Evolutionary conservation across 192 early-diverging fungal species (phyloP).

Genomic region (Linnemannia schmuckeri): DNA sequence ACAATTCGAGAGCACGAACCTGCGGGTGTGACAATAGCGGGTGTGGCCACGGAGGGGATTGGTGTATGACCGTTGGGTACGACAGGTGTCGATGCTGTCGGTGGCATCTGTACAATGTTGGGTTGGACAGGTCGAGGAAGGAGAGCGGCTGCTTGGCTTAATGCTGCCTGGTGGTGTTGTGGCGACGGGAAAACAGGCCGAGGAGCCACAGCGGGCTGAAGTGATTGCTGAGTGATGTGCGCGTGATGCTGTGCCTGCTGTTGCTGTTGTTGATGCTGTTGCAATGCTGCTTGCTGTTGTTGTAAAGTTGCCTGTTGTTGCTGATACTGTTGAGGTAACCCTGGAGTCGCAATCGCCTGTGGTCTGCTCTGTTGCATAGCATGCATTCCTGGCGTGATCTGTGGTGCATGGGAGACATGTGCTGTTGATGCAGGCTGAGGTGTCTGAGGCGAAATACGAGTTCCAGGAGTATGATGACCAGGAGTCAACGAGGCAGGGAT

Average conservation of each 20-base stretch:
- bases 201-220: neutral
- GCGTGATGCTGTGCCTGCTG: slow-evolving; percentile 14
- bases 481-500: slow-evolving; percentile 5
- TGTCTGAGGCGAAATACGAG: slow-evolving; percentile 20
- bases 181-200: neutral
- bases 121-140: slow-evolving; percentile 14
- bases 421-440: neutral
- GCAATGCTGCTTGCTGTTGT: slow-evolving; percentile 16
- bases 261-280: slow-evolving; percentile 19
- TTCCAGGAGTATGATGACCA: neutral
- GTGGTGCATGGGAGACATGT: slow-evolving; percentile 10
- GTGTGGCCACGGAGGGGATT: slow-evolving; percentile 9
- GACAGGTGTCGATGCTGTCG: neutral
- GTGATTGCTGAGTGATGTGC: neutral
- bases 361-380: slow-evolving; percentile 12
- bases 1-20: neutral
- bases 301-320: slow-evolving; percentile 16
- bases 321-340: slow-evolving; percentile 7
- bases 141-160: neutral
- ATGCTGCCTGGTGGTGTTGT: neutral
- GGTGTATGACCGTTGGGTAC: slow-evolving; percentile 20
- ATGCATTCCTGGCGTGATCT: neutral
- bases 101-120: slow-evolving; percentile 25
- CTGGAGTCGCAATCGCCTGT: neutral
- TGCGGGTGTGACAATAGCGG: slow-evolving; percentile 15